A percentile compares a stretch with the other conserved stretches of the same genome.
Conservation (phyloP, 306 rosid genomes). For the Clitoria ternatea region DNA sequence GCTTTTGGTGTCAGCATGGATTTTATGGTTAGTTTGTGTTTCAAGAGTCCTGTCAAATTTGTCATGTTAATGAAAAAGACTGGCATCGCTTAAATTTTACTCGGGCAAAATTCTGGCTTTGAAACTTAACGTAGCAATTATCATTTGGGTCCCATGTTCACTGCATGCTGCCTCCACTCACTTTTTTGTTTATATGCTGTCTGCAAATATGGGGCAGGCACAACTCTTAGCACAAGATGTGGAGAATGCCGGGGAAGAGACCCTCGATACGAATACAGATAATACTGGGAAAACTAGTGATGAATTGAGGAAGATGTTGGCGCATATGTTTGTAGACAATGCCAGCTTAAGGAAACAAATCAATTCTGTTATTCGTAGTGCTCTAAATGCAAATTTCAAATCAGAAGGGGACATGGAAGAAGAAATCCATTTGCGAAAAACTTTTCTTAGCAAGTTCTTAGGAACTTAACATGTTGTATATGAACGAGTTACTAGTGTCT, state of each 20-base stretch:
- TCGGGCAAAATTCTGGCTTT: background rate
- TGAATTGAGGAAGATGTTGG: constrained; percentile 67
- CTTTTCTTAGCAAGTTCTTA: constrained; percentile 64
- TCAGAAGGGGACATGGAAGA: constrained; percentile 47
- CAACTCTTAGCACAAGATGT: constrained; percentile 82
- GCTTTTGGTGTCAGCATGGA: background rate
- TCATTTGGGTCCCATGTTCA: background rate
- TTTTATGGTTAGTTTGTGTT: background rate
- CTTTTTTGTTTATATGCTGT: constrained; percentile 17
- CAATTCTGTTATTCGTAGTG: constrained; percentile 68
- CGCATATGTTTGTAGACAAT: constrained; percentile 68
- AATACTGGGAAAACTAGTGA: constrained; percentile 36
- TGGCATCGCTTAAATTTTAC: background rate
- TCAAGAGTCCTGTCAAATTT: background rate
- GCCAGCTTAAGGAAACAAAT: constrained; percentile 79
- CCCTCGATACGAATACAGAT: constrained; percentile 14
- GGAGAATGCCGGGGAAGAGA: constrained; percentile 44
- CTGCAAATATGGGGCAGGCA: constrained; percentile 56
- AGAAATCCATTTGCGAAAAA: constrained; percentile 45
- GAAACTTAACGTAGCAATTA: background rate
- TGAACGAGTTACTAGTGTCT: background rate
- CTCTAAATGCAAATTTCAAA: constrained; percentile 46
- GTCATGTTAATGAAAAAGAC: background rate
- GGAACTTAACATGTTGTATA: constrained; percentile 39
- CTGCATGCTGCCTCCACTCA: constrained; percentile 1